Percentiles rank a stretch among this genome's conserved stretches.
phyloP scores from a whole-genome alignment of 2,329 filamentous ascomycete genomes.

The Lasiodiplodia hormozganensis region DNA sequence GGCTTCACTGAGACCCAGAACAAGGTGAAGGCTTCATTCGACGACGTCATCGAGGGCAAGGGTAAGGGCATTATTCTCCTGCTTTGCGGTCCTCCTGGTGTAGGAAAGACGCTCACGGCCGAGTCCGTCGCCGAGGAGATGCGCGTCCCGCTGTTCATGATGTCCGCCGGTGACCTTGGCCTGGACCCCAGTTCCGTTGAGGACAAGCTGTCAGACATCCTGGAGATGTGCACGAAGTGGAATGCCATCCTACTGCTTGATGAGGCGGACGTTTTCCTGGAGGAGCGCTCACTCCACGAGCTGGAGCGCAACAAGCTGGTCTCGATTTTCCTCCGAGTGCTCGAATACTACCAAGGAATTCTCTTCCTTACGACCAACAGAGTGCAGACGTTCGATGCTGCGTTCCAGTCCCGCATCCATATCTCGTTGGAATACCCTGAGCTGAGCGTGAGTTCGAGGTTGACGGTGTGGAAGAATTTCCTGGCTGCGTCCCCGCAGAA shows the following conservation, averaged over 20 bases:
- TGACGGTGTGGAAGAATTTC: constrained; percentile 56
- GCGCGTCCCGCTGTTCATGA: constrained; percentile 55
- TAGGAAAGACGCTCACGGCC: constrained; percentile 56
- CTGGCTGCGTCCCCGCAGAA: constrained; percentile 38
- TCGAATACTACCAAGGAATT: constrained; percentile 49
- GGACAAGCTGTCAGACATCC: constrained; percentile 52
- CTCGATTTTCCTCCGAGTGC: constrained; percentile 44
- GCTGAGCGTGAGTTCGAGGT: constrained; percentile 45
- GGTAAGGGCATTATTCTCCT: constrained; percentile 59
- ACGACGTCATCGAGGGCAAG: constrained; percentile 61
- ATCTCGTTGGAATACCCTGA: constrained; percentile 52
- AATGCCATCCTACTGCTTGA: constrained; percentile 60
- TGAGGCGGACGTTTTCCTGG: constrained; percentile 52
- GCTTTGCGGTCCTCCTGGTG: constrained; percentile 57
- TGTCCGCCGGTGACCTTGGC: constrained; percentile 59
- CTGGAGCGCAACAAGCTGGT: constrained; percentile 38
- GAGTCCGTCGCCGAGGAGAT: constrained; percentile 53
- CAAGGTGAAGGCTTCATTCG: constrained; percentile 52
- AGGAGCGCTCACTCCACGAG: constrained; percentile 33
- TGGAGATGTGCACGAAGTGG: constrained; percentile 59
- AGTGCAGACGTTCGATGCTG: constrained; percentile 51
- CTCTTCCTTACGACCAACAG: constrained; percentile 45
- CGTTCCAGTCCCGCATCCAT: constrained; percentile 56
- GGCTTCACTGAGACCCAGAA: constrained; percentile 54
- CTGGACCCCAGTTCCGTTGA: constrained; percentile 54